Percentiles rank a stretch among this genome's conserved stretches.
Evolutionary conservation across 805 yeast genomes (phyloP).

Genomic region (Candida incommunis): DNA sequence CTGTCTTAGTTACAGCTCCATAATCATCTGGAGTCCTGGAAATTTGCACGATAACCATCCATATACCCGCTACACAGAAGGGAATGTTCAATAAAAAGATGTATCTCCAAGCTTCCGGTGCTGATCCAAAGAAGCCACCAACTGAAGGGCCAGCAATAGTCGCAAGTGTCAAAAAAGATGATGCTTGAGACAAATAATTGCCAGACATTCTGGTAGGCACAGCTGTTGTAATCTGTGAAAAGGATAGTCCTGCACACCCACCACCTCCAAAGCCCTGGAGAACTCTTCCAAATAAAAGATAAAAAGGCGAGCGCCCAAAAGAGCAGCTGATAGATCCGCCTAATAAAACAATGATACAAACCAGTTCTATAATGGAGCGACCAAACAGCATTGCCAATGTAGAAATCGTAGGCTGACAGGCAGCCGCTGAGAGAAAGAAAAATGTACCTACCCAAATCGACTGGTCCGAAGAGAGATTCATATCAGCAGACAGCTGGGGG

Average conservation of each 20-base stretch:
- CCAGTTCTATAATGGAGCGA: background rate
- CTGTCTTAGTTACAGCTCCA: background rate
- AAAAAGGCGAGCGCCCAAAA: background rate
- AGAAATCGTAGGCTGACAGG: conserved; percentile 1
- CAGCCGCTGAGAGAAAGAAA: background rate
- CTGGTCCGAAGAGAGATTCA: background rate
- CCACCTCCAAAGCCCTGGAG: conserved; percentile 1
- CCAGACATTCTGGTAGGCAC: background rate
- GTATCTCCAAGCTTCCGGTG: background rate
- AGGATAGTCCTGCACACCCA: background rate
- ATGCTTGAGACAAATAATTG: background rate
- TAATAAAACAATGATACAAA: background rate
- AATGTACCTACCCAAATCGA: background rate
- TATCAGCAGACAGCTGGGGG: background rate
- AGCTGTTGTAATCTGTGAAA: background rate
- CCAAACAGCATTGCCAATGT: background rate
- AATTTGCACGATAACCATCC: background rate
- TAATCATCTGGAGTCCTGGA: background rate
- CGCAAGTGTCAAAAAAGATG: background rate
- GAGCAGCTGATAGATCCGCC: background rate
- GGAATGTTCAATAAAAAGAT: background rate
- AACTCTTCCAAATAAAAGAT: background rate
- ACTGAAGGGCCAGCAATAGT: background rate
- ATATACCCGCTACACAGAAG: background rate
- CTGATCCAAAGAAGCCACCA: background rate